Conservation (phyloP, 2,329 filamentous ascomycete genomes). For the Botrytis paeoniae region DNA sequence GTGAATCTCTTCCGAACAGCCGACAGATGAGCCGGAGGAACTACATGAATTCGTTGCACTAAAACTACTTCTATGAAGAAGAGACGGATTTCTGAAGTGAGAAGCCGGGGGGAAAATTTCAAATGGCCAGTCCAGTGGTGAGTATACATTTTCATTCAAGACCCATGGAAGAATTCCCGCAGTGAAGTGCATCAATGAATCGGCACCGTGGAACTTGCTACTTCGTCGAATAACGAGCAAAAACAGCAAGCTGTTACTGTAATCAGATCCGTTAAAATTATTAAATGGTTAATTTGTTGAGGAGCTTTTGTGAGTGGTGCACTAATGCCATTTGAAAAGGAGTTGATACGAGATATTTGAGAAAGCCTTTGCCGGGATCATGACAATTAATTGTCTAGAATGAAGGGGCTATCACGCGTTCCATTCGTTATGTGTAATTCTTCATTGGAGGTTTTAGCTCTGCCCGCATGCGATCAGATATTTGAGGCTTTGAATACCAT, state of each 20-base stretch:
- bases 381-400: neutral
- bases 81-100: neutral
- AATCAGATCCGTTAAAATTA: neutral
- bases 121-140: neutral
- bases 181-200: neutral
- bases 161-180: neutral
- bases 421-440: neutral
- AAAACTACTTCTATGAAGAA: neutral
- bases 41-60: neutral
- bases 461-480: neutral
- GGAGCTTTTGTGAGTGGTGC: neutral
- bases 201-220: neutral
- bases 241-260: neutral
- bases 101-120: neutral
- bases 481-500: neutral
- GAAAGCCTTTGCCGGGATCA: neutral
- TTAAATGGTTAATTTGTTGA: neutral
- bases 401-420: neutral
- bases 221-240: neutral
- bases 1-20: neutral
- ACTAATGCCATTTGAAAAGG: neutral
- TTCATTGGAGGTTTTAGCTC: neutral
- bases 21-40: neutral
- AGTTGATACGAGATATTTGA: neutral
- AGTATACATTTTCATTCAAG: neutral